phyloP scores from a whole-genome alignment of 2,329 filamentous ascomycete species.

The Ophiostoma ips region DNA sequence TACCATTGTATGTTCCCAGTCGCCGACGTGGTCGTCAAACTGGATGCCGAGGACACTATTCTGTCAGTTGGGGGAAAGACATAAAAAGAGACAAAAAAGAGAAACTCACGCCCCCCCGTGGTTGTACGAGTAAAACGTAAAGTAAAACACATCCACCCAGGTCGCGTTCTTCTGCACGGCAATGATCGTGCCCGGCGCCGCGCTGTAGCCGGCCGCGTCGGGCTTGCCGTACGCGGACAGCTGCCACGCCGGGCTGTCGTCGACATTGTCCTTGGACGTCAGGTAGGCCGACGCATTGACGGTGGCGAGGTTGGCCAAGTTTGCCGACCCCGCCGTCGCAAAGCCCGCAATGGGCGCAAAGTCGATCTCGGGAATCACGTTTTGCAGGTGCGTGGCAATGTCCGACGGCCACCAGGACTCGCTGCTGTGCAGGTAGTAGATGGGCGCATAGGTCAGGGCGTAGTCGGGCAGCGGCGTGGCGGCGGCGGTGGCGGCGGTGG shows the following conservation, averaged over 20 bases:
- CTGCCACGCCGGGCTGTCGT: slow-evolving; percentile 11
- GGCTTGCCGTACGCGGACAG: slow-evolving; percentile 13
- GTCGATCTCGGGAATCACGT: slow-evolving; percentile 13
- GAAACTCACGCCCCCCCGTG: slow-evolving; percentile 10
- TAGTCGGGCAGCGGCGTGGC: slow-evolving; percentile 11
- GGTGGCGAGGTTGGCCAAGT: slow-evolving; percentile 10
- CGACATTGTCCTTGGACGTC: slow-evolving; percentile 11
- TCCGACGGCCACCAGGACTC: slow-evolving; percentile 14
- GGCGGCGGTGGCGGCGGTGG: too few relatives aligned
- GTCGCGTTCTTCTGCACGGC: slow-evolving; percentile 14
- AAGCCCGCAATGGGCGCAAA: slow-evolving; percentile 5
- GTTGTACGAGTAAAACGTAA: slow-evolving; percentile 16
- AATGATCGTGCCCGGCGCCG: slow-evolving; percentile 13
- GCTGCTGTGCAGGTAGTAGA: slow-evolving; percentile 13
- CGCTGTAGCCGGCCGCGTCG: slow-evolving; percentile 10
- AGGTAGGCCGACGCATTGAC: slow-evolving; percentile 11
- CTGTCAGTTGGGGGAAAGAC: background rate
- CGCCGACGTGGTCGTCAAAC: slow-evolving; percentile 17
- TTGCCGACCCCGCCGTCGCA: slow-evolving; percentile 9
- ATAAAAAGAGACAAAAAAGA: background rate
- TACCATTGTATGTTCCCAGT: slow-evolving; percentile 18
- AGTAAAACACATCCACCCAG: slow-evolving; percentile 15
- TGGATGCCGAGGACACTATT: slow-evolving; percentile 13
- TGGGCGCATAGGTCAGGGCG: slow-evolving; percentile 12
- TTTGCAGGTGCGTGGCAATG: slow-evolving; percentile 12